Base-by-base conservation (phyloP, 2,329 filamentous ascomycete genomes). In the Hypoxylon sp. region DNA sequence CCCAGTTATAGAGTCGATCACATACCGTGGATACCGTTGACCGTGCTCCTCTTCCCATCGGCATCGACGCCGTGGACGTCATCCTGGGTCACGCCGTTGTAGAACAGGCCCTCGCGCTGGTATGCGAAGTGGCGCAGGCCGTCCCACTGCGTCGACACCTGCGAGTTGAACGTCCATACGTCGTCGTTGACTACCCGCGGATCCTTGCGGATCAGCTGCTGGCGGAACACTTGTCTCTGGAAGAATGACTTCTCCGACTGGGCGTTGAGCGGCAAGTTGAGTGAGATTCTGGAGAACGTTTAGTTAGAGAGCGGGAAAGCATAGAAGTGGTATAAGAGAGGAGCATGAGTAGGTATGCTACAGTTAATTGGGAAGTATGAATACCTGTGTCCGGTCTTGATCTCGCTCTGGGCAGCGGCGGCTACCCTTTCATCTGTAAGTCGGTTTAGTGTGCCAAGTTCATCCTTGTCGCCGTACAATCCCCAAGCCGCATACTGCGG, bases 371-470 rank as follows among this genome's bases (percentile, higher is more conserved):
- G 23, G 20, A 2, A 19, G 12, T 13, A 17, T 8, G 19, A 4
- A 12, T 63, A 75, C 73, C 79, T 71, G 43, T 69, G 73, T 27
- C 84, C 83, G 5, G 78, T 81, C 54, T 73, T 70, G 55, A 87
- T 83, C 65, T 80, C 76, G 20, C 71, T 72, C 51, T 69, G 70
- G 15, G 80, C 77, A 1, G 80, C 77, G 25, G 74, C 71, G 7
- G 74, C 73, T 13, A 84, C 79, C 12, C 79, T 69, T 45, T 77
- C 71, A 41, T 82, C 73, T 0, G 80, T 85, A 9, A 87, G 73
- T 19, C 82, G 75, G 64, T 87, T 87, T 13, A 87, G 66, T 16
- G 79, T 81, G 7, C 83, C 84, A 2, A 87, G 72, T 67, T 84
- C 72, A 64, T 86, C 83, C 43, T 77, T 63, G 37, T 75, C 69